A percentile compares a stretch with the other conserved stretches of the same genome.
Conservation (phyloP, 768 basidiomycete genomes). For the Lanmaoa pseudosensibilis region DNA sequence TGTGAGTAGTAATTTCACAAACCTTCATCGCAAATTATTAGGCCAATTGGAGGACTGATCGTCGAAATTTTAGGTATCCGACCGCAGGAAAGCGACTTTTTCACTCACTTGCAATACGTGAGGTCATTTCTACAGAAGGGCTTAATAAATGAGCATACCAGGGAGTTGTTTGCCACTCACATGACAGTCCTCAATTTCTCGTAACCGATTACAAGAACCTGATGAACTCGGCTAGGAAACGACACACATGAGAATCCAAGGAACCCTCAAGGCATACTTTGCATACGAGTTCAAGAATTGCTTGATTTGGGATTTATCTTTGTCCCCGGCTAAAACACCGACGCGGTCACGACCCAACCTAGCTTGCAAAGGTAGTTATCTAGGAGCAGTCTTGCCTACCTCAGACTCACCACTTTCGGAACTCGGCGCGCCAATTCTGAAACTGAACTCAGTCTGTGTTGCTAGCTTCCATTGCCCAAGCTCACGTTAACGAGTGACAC, state of each 20-base stretch:
- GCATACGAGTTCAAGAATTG: conserved; percentile 75
- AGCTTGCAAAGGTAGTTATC: background rate
- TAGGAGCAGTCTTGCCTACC: background rate
- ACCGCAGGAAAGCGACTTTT: background rate
- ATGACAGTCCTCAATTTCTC: conserved; percentile 83
- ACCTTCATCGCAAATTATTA: conserved; percentile 97
- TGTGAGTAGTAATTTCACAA: background rate
- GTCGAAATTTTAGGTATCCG: conserved; percentile 1
- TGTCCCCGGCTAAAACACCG: conserved; percentile 60
- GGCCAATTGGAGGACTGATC: conserved; percentile 80
- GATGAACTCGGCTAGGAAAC: conserved; percentile 59
- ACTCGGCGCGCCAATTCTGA: conserved; percentile 95
- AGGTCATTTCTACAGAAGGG: conserved; percentile 48
- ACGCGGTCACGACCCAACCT: conserved; percentile 59
- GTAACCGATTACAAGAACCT: conserved; percentile 93
- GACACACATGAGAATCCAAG: background rate
- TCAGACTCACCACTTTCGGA: conserved; percentile 82
- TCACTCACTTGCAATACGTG: conserved; percentile 60
- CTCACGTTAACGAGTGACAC: conserved; percentile 83
- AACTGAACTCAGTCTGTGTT: background rate
- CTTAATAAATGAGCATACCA: background rate
- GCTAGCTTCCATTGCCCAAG: background rate
- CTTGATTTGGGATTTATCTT: conserved; percentile 55
- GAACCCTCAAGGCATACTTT: background rate
- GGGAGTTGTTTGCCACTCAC: conserved; percentile 43